Evolutionary conservation across 495 filamentous ascomycete species (phyloP).

Genomic region (Astrothelium subdiscretum): DNA sequence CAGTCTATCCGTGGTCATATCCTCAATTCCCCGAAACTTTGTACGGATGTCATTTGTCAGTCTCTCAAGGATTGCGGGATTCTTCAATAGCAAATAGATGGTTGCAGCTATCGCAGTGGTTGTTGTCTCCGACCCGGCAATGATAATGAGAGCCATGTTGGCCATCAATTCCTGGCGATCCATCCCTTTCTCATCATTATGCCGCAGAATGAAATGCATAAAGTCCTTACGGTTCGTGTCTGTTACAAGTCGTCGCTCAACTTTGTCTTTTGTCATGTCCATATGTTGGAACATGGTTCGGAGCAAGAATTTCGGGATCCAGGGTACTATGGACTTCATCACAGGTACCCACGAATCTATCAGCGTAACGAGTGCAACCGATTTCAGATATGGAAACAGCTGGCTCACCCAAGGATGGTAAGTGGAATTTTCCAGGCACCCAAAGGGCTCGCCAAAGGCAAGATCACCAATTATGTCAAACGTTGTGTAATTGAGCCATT

Average conservation of each 20-base stretch:
- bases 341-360: conserved; percentile 16
- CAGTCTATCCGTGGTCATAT: conserved; percentile 41
- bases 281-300: conserved; percentile 13
- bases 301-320: conserved; percentile 10
- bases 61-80: conserved; percentile 6
- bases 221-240: conserved; percentile 17
- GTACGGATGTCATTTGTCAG: conserved; percentile 36
- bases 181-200: conserved; percentile 22
- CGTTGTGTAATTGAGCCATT: conserved; percentile 26
- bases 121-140: conserved; percentile 28
- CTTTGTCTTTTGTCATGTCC: conserved; percentile 20
- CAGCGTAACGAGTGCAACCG: conserved; percentile 22
- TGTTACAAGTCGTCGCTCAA: conserved; percentile 15
- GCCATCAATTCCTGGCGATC: conserved; percentile 22
- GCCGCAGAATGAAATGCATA: conserved; percentile 24
- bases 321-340: conserved; percentile 15
- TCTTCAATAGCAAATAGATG: conserved; percentile 16
- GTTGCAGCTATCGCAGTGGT: conserved; percentile 21
- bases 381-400: conserved; percentile 24
- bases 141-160: conserved; percentile 24
- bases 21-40: conserved; percentile 36
- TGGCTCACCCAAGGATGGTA: conserved; percentile 24
- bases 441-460: conserved; percentile 28
- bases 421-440: conserved; percentile 19
- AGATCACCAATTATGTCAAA: conserved; percentile 31